phyloP scores from a whole-genome alignment of 2,329 filamentous ascomycete species.

The Neofusicoccum laricinum region DNA sequence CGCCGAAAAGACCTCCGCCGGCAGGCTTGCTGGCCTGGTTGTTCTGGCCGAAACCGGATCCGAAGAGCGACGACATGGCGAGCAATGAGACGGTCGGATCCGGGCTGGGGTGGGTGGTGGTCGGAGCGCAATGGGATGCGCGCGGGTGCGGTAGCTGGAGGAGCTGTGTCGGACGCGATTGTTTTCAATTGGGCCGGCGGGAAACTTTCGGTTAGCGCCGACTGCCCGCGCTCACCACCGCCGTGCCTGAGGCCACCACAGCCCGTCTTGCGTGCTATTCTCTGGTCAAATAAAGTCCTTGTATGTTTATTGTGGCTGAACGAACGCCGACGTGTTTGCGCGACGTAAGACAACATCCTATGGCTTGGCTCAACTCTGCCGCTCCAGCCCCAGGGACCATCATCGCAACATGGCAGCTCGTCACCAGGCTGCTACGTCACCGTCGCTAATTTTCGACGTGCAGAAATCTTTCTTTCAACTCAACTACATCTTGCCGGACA shows the following conservation, averaged over 20 bases:
- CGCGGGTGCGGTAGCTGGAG: slow-evolving; percentile 21
- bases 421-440: no score
- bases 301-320: no score
- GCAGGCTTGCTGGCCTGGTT: slow-evolving; percentile 24
- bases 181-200: slow-evolving; percentile 17
- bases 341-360: no score
- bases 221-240: neutral
- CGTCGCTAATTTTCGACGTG: no score
- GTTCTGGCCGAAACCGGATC: slow-evolving; percentile 24
- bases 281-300: no score
- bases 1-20: slow-evolving; percentile 28
- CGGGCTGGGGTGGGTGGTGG: slow-evolving; percentile 20
- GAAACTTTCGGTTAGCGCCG: slow-evolving; percentile 19
- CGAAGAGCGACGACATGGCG: slow-evolving; percentile 27
- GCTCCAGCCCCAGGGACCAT: no score
- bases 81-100: slow-evolving; percentile 17
- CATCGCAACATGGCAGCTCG: no score
- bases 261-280: neutral
- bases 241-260: neutral
- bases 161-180: slow-evolving; percentile 18
- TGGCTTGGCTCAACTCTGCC: no score
- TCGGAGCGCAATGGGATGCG: slow-evolving; percentile 18
- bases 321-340: no score
- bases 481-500: no score
- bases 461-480: no score